Evolutionary conservation across 139 green algal genomes (phyloP).

Genomic region (Chlorella sp.): DNA sequence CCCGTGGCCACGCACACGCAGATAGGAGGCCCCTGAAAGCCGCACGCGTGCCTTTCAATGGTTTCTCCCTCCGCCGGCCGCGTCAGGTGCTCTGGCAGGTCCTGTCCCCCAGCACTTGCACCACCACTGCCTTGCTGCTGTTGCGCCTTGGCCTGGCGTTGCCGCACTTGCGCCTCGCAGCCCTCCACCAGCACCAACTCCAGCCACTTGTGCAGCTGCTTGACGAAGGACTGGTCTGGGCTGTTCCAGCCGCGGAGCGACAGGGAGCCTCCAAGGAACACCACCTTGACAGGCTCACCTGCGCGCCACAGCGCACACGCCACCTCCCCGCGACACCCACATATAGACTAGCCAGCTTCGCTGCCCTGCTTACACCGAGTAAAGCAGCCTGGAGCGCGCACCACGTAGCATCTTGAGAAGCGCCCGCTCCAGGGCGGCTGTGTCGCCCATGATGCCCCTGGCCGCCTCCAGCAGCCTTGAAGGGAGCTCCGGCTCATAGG

Average conservation of each 20-base stretch:
- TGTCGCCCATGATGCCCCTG: not conserved
- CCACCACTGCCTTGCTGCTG: not conserved
- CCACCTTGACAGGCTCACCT: conserved; percentile 10
- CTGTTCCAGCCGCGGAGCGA: conserved; percentile 4
- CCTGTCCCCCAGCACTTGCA: too few species aligned
- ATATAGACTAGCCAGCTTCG: too few species aligned
- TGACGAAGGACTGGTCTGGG: conserved; percentile 3
- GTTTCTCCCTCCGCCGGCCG: not conserved
- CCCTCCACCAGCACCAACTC: not conserved
- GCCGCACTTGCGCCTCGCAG: not conserved
- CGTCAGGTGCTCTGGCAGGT: not conserved
- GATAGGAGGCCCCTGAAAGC: too few species aligned
- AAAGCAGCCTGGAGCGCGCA: not conserved
- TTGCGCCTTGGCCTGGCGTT: not conserved
- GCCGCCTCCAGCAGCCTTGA: not conserved
- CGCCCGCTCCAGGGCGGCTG: not conserved
- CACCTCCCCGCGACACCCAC: not conserved
- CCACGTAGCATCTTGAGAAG: not conserved
- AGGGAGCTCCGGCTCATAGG: not conserved
- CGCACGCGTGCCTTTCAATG: not conserved
- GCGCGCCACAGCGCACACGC: not conserved
- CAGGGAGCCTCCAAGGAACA: conserved; percentile 2
- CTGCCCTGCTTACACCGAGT: not conserved
- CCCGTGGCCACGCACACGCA: too few species aligned
- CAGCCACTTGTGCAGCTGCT: conserved; percentile 5